phyloP scores from a whole-genome alignment of 441 rosid species.

The Pelargonium exstipulatum region DNA sequence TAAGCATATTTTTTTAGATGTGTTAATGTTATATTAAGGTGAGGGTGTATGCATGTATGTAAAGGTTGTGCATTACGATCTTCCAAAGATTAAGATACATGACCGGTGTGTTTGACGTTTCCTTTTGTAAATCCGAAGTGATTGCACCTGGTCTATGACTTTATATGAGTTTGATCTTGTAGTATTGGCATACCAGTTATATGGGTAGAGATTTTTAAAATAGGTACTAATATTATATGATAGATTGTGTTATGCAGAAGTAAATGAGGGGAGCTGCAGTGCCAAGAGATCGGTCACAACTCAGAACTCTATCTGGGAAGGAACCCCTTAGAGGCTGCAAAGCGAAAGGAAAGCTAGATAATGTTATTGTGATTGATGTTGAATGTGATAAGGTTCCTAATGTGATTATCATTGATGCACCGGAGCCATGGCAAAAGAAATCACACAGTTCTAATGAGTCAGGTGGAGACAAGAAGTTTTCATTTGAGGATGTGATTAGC shows the following conservation, averaged over 20 bases:
- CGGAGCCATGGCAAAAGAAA: background rate
- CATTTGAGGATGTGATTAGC: background rate
- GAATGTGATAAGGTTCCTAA: background rate
- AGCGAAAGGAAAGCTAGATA: background rate
- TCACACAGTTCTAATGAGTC: background rate
- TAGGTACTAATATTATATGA: background rate
- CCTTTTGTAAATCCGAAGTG: too few species aligned
- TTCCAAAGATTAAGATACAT: too few species aligned
- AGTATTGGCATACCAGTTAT: too few species aligned
- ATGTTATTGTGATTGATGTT: background rate
- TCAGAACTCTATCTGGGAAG: background rate
- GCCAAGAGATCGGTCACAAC: background rate
- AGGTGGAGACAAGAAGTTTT: background rate
- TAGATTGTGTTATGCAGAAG: background rate
- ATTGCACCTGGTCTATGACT: too few species aligned
- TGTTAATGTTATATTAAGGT: too few species aligned
- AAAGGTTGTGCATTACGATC: too few species aligned
- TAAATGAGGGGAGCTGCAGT: background rate
- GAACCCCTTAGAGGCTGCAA: background rate
- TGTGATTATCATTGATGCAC: background rate
- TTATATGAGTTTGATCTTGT: too few species aligned
- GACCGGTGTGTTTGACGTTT: too few species aligned
- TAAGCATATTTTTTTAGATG: too few species aligned
- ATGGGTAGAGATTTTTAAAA: background rate
- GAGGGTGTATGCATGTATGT: too few species aligned